Evolutionary conservation across 1,139 yeast genomes (phyloP), one percentile per base, ranked within the genome.

Genomic region (Hansenula lynferdii): DNA sequence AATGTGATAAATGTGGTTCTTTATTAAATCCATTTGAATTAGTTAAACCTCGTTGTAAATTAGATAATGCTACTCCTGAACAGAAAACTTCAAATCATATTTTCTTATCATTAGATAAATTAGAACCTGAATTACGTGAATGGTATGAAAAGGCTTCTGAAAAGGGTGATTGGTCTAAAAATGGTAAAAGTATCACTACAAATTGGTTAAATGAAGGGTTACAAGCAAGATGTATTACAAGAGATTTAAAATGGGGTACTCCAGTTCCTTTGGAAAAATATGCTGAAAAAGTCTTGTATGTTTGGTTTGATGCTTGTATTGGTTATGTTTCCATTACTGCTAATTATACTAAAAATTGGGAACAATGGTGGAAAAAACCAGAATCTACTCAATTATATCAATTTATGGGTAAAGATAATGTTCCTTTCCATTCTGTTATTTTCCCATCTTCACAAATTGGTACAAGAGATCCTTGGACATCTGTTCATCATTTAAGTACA

Each of bases 381-480:
- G 89, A 89, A 41, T 65, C 80, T 39, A 96, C 92, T 47, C 69
- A 85, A 51, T 70, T 94, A 49, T 89, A 85, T 62, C 98, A 92
- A 69, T 92, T 92, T 63, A 92, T 92, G 99, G 99, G 99, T 67
- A 92, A 92, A 66, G 99, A 92, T 64, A 92, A 92, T 57, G 97
- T 90, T 52, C 97, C 97, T 28, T 92, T 92, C 86, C 99, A 92
- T 59, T 85, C 96, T 1, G 98, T 94, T 43, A 95, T 92, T 42
- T 92, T 90, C 86, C 99, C 99, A 44, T 80, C 94, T 34, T 69
- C 95, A 30, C 84, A 82, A 64, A 68, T 92, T 37, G 99, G 97
- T 62, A 90, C 98, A 18, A 67, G 73, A 21, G 94, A 90, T 43
- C 58, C 71, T 34, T 92, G 97, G 97, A 90, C 97, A 43, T 82